Percentiles rank a stretch among this genome's conserved stretches.
Conservation (phyloP, 106 monocot species). For the Posidonia australis region DNA sequence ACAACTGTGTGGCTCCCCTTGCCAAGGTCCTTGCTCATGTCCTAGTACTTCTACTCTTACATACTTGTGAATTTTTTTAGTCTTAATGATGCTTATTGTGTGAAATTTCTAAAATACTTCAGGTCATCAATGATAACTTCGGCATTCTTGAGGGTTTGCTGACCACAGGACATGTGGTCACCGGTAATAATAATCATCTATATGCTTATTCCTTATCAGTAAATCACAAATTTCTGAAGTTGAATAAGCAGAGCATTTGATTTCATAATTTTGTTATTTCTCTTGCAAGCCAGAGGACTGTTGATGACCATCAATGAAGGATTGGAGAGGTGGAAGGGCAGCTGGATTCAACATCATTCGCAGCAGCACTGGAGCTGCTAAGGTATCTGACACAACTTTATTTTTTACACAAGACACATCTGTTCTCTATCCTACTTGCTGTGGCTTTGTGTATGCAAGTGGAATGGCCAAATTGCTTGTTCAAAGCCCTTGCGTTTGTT, state of each 20-base stretch:
- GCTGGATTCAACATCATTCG: conserved; percentile 94
- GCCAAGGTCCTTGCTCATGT: conserved; percentile 48
- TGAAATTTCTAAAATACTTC: neutral
- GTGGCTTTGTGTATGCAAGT: too few species aligned
- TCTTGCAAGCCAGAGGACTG: conserved; percentile 77
- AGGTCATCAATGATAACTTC: conserved; percentile 75
- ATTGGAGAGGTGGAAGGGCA: conserved; percentile 97
- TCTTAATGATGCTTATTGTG: neutral
- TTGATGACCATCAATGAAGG: conserved; percentile 84
- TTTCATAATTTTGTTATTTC: neutral
- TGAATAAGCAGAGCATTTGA: neutral
- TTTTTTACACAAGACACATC: too few species aligned
- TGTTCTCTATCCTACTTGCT: too few species aligned
- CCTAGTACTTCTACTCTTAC: neutral
- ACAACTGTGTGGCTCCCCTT: conserved; percentile 76
- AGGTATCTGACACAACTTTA: conserved; percentile 24
- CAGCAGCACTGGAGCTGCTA: conserved; percentile 96
- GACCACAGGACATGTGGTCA: conserved; percentile 81
- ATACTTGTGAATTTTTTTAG: neutral
- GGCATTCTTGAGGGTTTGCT: conserved; percentile 85
- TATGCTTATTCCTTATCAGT: neutral
- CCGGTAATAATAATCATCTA: conserved; percentile 26
- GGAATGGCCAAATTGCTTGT: too few species aligned
- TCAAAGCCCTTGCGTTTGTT: too few species aligned
- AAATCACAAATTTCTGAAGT: too few species aligned